Conservation (phyloP, 2,329 filamentous ascomycete species). For the Myriangium duriaei region DNA sequence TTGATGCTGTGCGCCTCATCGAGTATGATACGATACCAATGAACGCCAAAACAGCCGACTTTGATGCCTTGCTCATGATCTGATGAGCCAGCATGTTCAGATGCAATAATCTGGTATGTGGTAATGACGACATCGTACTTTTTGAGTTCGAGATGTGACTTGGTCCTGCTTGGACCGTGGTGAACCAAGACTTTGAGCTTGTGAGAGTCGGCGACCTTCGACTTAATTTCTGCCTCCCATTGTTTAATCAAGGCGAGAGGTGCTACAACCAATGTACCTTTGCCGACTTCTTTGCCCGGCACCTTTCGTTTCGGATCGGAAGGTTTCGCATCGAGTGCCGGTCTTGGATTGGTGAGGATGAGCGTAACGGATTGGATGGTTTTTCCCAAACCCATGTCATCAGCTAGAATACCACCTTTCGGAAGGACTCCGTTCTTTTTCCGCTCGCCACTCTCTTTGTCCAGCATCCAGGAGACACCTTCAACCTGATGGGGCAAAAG, state of each 20-base stretch:
- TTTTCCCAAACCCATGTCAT: slow-evolving; percentile 96
- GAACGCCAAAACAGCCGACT: slow-evolving; percentile 74
- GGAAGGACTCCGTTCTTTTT: slow-evolving; percentile 69
- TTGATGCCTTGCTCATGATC: slow-evolving; percentile 47
- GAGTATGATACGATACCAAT: slow-evolving; percentile 91
- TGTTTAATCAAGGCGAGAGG: slow-evolving; percentile 90
- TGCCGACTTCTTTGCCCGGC: slow-evolving; percentile 51
- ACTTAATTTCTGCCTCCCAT: slow-evolving; percentile 87
- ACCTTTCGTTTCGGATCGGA: slow-evolving; percentile 52
- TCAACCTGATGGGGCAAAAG: slow-evolving; percentile 89
- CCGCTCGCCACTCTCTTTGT: slow-evolving; percentile 74
- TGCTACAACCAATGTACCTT: slow-evolving; percentile 80
- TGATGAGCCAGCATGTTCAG: slow-evolving; percentile 65
- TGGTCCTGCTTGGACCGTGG: slow-evolving; percentile 76
- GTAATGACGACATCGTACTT: slow-evolving; percentile 93
- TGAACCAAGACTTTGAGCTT: slow-evolving; percentile 74
- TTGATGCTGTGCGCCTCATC: slow-evolving; percentile 98
- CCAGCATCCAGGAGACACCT: slow-evolving; percentile 88
- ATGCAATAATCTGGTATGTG: slow-evolving; percentile 89
- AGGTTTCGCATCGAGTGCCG: slow-evolving; percentile 32
- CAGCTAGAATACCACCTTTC: slow-evolving; percentile 87
- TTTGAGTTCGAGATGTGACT: slow-evolving; percentile 61
- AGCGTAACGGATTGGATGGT: slow-evolving; percentile 87
- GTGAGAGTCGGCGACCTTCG: slow-evolving; percentile 60
- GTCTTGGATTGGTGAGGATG: slow-evolving; percentile 68